phyloP scores from a whole-genome alignment of 2,329 filamentous ascomycete species.

The Nakataea oryzae region DNA sequence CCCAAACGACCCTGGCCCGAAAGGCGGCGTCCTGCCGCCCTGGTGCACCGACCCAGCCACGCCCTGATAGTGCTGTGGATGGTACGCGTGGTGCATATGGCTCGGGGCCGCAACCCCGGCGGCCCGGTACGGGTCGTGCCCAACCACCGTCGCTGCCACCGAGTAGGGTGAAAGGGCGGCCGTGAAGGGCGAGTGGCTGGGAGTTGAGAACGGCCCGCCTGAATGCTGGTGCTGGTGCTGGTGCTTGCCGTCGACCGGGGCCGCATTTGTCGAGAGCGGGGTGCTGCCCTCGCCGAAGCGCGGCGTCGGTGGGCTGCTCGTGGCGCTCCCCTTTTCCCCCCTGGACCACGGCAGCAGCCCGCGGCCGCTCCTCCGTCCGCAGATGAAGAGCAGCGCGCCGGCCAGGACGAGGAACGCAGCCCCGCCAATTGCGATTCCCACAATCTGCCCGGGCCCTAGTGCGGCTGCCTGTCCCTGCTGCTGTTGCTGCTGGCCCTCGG shows the following conservation, averaged over 20 bases:
- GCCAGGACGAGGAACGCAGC: conserved; percentile 32
- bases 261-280: not conserved
- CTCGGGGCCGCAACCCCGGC: not conserved
- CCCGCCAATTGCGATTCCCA: conserved; percentile 45
- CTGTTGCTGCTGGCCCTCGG: conserved; percentile 11
- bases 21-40: conserved; percentile 7
- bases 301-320: conserved; percentile 8
- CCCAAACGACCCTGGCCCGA: conserved; percentile 7
- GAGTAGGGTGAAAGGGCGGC: conserved; percentile 11
- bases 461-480: too few relatives aligned
- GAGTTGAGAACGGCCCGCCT: not conserved
- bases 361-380: conserved; percentile 24
- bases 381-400: conserved; percentile 35
- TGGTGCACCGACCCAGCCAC: not conserved
- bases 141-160: conserved; percentile 4
- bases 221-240: not conserved
- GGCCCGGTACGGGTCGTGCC: conserved; percentile 14
- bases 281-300: not conserved
- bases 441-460: conserved; percentile 35
- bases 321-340: not conserved
- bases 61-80: conserved; percentile 1
- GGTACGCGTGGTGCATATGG: not conserved
- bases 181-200: conserved; percentile 7
- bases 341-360: not conserved
- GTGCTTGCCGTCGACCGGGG: not conserved